Conservation (phyloP, 163 green algal species). For the Prototheca cutis region DNA sequence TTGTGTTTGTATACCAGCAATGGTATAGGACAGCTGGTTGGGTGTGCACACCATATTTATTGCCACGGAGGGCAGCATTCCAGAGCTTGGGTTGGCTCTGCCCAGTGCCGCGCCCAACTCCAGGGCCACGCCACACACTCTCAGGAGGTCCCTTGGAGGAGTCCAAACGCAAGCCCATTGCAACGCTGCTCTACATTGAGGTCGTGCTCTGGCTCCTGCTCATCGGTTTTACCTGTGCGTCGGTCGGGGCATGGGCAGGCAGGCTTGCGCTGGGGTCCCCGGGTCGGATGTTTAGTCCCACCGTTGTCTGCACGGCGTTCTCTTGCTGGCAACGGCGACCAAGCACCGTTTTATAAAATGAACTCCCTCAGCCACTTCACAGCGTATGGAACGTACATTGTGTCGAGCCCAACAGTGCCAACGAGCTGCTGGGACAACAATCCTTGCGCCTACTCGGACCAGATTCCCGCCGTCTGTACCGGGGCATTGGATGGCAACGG, state of each 20-base stretch:
- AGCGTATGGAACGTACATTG: slow-evolving; percentile 17
- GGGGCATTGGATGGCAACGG: not conserved
- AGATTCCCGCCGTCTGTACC: not conserved
- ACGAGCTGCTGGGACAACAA: slow-evolving; percentile 18
- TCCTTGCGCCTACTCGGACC: slow-evolving; percentile 17
- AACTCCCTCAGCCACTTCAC: not conserved
- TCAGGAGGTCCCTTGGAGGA: slow-evolving; percentile 18
- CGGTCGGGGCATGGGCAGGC: not conserved
- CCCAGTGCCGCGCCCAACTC: no score
- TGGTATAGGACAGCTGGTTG: no score
- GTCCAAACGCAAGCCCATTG: slow-evolving; percentile 4
- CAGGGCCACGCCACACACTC: no score
- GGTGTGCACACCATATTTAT: no score
- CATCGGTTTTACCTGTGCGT: slow-evolving; percentile 9
- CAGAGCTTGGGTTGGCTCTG: not conserved
- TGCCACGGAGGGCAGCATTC: not conserved
- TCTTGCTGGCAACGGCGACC: not conserved
- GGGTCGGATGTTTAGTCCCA: no score
- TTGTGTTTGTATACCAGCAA: no score
- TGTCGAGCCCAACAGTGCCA: not conserved
- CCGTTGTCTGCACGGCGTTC: not conserved
- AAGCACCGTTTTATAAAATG: not conserved
- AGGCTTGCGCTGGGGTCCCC: no score
- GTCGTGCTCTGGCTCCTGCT: slow-evolving; percentile 11
- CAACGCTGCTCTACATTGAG: slow-evolving; percentile 15